A percentile compares a stretch with the other conserved stretches of the same genome.
phyloP scores from a whole-genome alignment of 1,139 yeast species.

The Kodamaea sp. region DNA sequence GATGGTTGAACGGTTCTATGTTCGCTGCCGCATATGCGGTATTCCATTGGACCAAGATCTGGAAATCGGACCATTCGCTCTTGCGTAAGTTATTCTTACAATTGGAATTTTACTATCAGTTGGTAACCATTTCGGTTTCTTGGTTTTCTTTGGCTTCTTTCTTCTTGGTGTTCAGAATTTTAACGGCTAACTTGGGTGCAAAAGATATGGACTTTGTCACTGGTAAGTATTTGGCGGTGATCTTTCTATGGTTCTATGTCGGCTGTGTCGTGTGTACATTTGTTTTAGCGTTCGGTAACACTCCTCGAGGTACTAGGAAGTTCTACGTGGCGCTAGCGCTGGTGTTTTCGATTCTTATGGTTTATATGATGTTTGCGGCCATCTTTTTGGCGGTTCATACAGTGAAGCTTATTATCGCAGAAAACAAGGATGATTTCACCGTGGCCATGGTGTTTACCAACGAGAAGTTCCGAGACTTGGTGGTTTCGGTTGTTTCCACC shows the following conservation, averaged over 20 bases:
- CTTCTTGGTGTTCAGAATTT: slow-evolving; percentile 69
- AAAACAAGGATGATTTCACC: slow-evolving; percentile 45
- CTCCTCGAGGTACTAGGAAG: slow-evolving; percentile 27
- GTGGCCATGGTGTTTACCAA: slow-evolving; percentile 56
- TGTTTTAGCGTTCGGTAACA: slow-evolving; percentile 30
- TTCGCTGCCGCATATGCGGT: slow-evolving; percentile 80
- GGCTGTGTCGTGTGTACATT: slow-evolving; percentile 27
- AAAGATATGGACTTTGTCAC: slow-evolving; percentile 36
- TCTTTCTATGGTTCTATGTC: slow-evolving; percentile 26
- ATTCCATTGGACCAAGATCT: slow-evolving; percentile 68
- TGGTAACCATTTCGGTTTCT: slow-evolving; percentile 63
- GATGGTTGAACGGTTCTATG: slow-evolving; percentile 86
- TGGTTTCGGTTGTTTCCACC: slow-evolving; percentile 84
- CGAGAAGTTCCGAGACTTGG: slow-evolving; percentile 74
- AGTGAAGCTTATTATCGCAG: slow-evolving; percentile 39
- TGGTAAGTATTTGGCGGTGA: slow-evolving; percentile 25
- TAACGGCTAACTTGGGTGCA: slow-evolving; percentile 57
- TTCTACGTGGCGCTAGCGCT: slow-evolving; percentile 23
- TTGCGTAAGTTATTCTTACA: slow-evolving; percentile 63
- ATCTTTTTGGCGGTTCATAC: slow-evolving; percentile 80
- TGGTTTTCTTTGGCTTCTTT: slow-evolving; percentile 82
- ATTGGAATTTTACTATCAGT: slow-evolving; percentile 70
- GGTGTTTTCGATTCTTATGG: slow-evolving; percentile 29
- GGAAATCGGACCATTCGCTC: slow-evolving; percentile 68
- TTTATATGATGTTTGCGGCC: slow-evolving; percentile 59